These are phyloP conservation scores for Termitomyces sp. DNA, from an alignment of 768 basidiomycete genomes.

Conservation along the genomic window DNA sequence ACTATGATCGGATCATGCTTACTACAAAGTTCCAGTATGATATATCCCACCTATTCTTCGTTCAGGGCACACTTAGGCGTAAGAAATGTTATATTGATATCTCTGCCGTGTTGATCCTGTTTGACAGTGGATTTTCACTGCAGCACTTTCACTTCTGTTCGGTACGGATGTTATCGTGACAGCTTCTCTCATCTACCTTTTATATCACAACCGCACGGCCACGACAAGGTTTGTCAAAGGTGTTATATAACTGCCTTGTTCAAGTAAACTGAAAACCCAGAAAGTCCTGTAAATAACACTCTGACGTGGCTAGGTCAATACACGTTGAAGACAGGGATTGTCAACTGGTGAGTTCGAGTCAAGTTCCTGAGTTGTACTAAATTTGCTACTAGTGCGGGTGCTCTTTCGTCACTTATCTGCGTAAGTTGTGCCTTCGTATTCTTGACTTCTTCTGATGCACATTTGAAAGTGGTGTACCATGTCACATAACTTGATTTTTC, in stretches of 20 bases:
- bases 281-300: constrained; percentile 3
- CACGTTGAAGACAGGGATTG: constrained; percentile 5
- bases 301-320: neutral
- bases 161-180: constrained; percentile 3
- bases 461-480: constrained; percentile 2
- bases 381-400: neutral
- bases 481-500: constrained; percentile 7
- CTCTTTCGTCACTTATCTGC: constrained; percentile 6
- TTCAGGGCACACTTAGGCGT: constrained; percentile 3
- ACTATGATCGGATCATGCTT: neutral
- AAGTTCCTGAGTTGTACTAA: neutral
- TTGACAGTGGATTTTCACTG: constrained; percentile 5
- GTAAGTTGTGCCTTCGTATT: neutral
- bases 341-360: neutral
- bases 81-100: neutral
- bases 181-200: neutral
- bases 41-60: constrained; percentile 1
- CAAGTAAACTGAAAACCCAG: neutral
- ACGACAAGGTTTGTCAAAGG: neutral
- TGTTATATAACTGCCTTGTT: too few relatives aligned
- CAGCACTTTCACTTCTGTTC: constrained; percentile 1
- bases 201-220: constrained; percentile 4
- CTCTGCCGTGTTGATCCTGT: neutral
- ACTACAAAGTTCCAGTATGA: neutral
- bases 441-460: neutral